Percentiles rank a stretch among this genome's conserved stretches.
Evolutionary conservation across 306 rosid genomes (phyloP).

Genomic region (Hippophae rhamnoides): DNA sequence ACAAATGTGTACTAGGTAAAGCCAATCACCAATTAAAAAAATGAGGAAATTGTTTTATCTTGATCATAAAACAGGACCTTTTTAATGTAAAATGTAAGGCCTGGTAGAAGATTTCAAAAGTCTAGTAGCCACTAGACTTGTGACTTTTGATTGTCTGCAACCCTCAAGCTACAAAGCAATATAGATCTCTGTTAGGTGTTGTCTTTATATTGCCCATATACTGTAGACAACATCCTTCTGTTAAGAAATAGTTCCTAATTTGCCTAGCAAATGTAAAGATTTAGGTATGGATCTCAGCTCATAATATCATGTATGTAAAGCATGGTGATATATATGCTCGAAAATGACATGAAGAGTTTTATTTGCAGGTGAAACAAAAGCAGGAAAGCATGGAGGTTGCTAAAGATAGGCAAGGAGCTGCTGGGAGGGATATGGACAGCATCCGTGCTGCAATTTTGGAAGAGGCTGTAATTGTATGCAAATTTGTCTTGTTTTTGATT

Average conservation of each 20-base stretch:
- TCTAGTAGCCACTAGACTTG: no score
- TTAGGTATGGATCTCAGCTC: not conserved
- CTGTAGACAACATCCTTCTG: no score
- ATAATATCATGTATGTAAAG: not conserved
- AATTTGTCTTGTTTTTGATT: conserved; percentile 12
- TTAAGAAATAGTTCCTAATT: no score
- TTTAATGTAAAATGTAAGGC: no score
- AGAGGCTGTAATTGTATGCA: conserved; percentile 76
- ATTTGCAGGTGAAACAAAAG: conserved; percentile 59
- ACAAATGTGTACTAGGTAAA: not conserved
- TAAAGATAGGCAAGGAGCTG: conserved; percentile 50
- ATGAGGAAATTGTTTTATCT: no score
- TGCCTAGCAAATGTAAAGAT: no score
- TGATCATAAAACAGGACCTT: no score
- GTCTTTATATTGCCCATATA: no score
- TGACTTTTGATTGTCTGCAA: no score
- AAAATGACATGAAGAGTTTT: conserved; percentile 17
- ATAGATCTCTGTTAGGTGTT: no score
- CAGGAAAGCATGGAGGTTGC: conserved; percentile 39
- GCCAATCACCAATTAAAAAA: not conserved
- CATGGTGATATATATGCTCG: conserved; percentile 4
- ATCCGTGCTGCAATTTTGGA: conserved; percentile 67
- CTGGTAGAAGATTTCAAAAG: no score
- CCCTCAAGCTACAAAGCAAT: no score
- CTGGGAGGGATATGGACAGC: conserved; percentile 55